These are phyloP conservation scores for Cladosporium sp. DNA, from an alignment of 2,329 filamentous ascomycete species.

Conservation along the genomic window DNA sequence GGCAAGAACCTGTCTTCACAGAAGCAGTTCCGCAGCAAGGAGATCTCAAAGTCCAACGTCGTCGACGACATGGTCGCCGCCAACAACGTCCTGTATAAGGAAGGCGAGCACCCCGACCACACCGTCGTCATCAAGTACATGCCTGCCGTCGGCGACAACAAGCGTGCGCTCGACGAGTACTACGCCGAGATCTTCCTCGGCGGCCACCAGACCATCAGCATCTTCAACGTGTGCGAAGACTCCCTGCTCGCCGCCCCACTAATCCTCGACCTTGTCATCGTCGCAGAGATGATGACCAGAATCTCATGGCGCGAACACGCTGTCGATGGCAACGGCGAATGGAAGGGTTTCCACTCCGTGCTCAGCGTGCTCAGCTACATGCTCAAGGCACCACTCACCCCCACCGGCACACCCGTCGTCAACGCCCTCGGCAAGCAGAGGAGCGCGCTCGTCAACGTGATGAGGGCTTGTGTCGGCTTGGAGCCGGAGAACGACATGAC, in stretches of 20 bases:
- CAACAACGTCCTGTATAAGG: constrained; percentile 85
- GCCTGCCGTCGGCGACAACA: constrained; percentile 98
- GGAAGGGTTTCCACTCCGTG: constrained; percentile 93
- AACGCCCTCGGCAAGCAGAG: constrained; percentile 97
- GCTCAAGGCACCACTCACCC: constrained; percentile 92
- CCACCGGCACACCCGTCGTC: constrained; percentile 90
- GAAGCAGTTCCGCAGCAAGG: constrained; percentile 98
- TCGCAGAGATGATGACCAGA: constrained; percentile 97
- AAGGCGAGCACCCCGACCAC: constrained; percentile 94
- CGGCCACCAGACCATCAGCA: constrained; percentile 94
- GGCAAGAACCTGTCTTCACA: constrained; percentile 98
- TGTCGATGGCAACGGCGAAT: constrained; percentile 59
- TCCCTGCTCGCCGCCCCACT: constrained; percentile 92
- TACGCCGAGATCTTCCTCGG: constrained; percentile 99
- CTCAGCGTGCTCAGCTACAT: constrained; percentile 98
- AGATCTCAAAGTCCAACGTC: constrained; percentile 99
- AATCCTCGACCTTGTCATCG: constrained; percentile 92
- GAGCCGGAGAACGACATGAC: constrained; percentile 99
- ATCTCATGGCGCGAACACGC: constrained; percentile 75
- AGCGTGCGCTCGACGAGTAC: constrained; percentile 98
- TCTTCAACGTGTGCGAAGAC: constrained; percentile 99
- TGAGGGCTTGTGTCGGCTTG: constrained; percentile 93
- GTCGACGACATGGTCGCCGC: constrained; percentile 99
- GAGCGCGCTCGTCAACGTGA: constrained; percentile 92
- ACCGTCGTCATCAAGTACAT: constrained; percentile 99